phyloP scores from a whole-genome alignment of 164 flowering plant species.

The Buxus sempervirens region DNA sequence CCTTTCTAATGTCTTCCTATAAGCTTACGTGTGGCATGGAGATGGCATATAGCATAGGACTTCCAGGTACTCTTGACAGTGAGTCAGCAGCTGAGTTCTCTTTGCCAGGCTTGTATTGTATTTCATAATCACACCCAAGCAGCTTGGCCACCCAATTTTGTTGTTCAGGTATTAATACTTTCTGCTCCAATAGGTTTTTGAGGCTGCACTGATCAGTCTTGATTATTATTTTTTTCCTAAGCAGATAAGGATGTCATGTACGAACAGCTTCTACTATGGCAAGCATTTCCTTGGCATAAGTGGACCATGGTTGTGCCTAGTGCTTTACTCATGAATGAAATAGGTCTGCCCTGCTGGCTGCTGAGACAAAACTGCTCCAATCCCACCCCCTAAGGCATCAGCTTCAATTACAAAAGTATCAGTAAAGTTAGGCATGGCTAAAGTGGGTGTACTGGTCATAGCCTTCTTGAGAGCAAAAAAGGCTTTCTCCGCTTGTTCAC shows the following conservation, averaged over 20 bases:
- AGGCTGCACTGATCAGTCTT: constrained; percentile 14
- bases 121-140: not conserved
- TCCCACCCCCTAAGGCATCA: not conserved
- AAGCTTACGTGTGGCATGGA: no score
- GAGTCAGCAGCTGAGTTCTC: constrained; percentile 9
- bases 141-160: constrained; percentile 8
- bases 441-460: not conserved
- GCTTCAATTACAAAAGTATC: constrained; percentile 6
- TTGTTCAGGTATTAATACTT: constrained; percentile 9
- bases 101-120: not conserved
- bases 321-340: no score
- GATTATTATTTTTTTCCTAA: not conserved
- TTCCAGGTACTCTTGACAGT: not conserved
- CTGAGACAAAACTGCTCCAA: not conserved
- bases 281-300: constrained; percentile 7
- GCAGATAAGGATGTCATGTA: constrained; percentile 15
- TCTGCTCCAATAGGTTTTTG: constrained; percentile 1
- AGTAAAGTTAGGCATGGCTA: not conserved
- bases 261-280: constrained; percentile 4
- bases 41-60: no score
- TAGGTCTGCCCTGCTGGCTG: no score
- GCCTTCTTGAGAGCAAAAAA: not conserved
- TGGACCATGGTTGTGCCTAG: not conserved
- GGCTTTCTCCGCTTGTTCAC: not conserved
- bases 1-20: no score